A percentile compares a stretch with the other conserved stretches of the same genome.
Conservation (phyloP, 208 protist species). For the Leishmania turanica region DNA sequence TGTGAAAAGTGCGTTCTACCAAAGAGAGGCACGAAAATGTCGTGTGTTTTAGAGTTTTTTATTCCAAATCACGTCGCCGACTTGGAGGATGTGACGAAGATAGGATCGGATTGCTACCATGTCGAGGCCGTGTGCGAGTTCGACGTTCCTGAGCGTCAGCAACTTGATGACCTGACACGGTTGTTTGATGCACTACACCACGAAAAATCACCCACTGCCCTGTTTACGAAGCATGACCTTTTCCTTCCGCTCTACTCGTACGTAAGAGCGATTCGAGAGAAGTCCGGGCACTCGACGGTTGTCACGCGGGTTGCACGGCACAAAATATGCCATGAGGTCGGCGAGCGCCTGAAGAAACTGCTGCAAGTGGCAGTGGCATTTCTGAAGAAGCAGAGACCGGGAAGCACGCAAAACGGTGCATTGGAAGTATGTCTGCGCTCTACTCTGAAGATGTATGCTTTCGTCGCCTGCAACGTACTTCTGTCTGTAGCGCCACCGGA, state of each 20-base stretch:
- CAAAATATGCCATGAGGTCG: constrained; percentile 90
- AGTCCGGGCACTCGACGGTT: constrained; percentile 9
- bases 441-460: constrained; percentile 89
- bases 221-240: constrained; percentile 74
- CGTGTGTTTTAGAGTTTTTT: constrained; percentile 72
- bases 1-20: background rate
- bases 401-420: constrained; percentile 31
- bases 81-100: constrained; percentile 57
- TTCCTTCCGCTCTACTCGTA: constrained; percentile 77
- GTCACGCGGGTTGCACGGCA: constrained; percentile 71
- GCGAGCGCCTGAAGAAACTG: constrained; percentile 84
- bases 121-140: constrained; percentile 65
- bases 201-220: constrained; percentile 83
- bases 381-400: constrained; percentile 42
- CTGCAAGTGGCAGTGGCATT: constrained; percentile 74
- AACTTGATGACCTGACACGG: constrained; percentile 81
- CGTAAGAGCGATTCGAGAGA: constrained; percentile 67
- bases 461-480: constrained; percentile 75
- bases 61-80: constrained; percentile 60
- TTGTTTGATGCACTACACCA: constrained; percentile 78
- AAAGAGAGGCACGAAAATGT: constrained; percentile 21
- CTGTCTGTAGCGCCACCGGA: constrained; percentile 49
- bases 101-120: constrained; percentile 51
- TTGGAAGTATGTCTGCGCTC: constrained; percentile 74
- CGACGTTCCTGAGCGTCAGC: constrained; percentile 67